Conservation (phyloP, 345 rosid species). For the Melaleuca quinquenervia region DNA sequence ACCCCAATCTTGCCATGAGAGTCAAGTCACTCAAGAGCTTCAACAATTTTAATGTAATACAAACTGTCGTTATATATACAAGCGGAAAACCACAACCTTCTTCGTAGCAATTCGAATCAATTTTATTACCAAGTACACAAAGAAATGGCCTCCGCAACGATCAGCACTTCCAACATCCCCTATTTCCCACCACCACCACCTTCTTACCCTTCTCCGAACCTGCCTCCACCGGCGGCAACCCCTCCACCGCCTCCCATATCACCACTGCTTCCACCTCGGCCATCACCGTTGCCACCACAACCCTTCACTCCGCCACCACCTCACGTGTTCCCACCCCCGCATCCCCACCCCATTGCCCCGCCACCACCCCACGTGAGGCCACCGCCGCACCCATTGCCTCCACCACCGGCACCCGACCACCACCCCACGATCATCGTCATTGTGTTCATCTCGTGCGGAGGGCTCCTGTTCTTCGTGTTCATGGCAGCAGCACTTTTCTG, state of each 20-base stretch:
- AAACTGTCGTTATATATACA: background rate
- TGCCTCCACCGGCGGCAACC: background rate
- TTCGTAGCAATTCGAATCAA: background rate
- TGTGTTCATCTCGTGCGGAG: constrained; percentile 7
- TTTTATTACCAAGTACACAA: background rate
- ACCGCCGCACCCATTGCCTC: constrained; percentile 1
- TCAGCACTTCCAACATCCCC: background rate
- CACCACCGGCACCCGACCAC: constrained; percentile 2
- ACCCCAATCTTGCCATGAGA: constrained; percentile 1
- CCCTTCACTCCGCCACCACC: constrained; percentile 4
- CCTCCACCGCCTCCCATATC: background rate
- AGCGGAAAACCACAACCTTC: background rate
- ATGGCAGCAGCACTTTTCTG: constrained; percentile 9
- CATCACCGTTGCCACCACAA: background rate
- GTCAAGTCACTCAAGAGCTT: background rate
- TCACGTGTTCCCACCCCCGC: background rate
- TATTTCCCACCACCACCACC: constrained; percentile 3
- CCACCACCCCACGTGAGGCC: constrained; percentile 5
- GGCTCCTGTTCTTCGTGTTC: constrained; percentile 4
- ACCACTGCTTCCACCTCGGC: background rate
- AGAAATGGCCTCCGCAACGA: background rate
- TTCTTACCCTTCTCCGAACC: background rate
- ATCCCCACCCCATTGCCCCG: constrained; percentile 2
- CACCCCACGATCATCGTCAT: constrained; percentile 7
- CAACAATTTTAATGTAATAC: background rate